A percentile compares a stretch with the other conserved stretches of the same genome.
Conservation (phyloP, 2,329 filamentous ascomycete species). For the Emergomyces orientalis region DNA sequence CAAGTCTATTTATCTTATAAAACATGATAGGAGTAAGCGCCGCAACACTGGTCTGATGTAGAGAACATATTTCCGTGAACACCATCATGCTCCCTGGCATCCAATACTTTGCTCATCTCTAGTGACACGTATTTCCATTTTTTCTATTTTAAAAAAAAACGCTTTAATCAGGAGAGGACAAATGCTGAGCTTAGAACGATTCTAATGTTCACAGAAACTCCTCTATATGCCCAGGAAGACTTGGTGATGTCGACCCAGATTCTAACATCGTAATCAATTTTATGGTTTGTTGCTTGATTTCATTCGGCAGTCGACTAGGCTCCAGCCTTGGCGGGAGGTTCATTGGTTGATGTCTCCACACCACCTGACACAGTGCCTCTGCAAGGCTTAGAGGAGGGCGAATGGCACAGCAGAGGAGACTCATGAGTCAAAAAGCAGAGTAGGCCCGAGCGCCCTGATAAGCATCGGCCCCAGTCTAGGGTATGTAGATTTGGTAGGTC, state of each 20-base stretch:
- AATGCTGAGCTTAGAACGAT: neutral
- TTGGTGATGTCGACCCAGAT: neutral
- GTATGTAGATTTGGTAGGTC: neutral
- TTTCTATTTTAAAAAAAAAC: neutral
- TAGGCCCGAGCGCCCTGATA: neutral
- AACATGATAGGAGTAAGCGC: neutral
- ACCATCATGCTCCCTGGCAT: no score
- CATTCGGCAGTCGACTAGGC: neutral
- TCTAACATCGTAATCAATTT: neutral
- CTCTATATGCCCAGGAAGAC: neutral
- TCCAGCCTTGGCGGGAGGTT: neutral
- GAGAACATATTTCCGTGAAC: neutral
- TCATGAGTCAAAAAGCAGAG: no score
- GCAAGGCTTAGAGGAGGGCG: neutral
- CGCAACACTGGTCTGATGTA: constrained; percentile 1
- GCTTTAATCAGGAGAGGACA: neutral
- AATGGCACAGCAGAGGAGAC: no score
- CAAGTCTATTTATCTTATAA: constrained; percentile 5
- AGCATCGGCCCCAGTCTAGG: neutral
- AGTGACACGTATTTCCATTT: neutral
- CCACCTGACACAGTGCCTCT: neutral
- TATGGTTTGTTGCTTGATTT: neutral
- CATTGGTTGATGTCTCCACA: no score
- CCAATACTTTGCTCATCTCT: no score
- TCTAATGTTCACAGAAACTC: neutral